phyloP scores from a whole-genome alignment of 2,329 filamentous ascomycete species.

The Mollisiaceae sp. region DNA sequence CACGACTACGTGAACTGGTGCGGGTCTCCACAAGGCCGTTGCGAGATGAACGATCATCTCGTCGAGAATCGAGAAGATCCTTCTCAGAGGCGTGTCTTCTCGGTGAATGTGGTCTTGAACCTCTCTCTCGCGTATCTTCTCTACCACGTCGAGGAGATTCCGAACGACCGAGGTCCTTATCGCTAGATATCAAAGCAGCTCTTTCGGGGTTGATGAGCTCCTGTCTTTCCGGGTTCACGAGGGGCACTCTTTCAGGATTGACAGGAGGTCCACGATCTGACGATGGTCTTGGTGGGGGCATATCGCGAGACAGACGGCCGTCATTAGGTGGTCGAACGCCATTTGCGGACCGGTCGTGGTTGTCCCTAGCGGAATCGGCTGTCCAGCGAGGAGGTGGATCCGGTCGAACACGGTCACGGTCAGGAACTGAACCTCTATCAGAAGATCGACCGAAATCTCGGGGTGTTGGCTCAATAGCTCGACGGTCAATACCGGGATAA shows the following conservation, averaged over 20 bases:
- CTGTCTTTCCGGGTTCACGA: slow-evolving; percentile 38
- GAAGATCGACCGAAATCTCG: slow-evolving; percentile 38
- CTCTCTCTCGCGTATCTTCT: slow-evolving; percentile 39
- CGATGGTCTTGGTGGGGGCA: slow-evolving; percentile 38
- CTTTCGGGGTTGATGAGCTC: slow-evolving; percentile 43
- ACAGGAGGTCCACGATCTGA: slow-evolving; percentile 34
- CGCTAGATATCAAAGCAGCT: slow-evolving; percentile 41
- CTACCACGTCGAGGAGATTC: slow-evolving; percentile 40
- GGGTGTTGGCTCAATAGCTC: slow-evolving; percentile 31
- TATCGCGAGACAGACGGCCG: slow-evolving; percentile 41
- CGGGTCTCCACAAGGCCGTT: slow-evolving; percentile 30
- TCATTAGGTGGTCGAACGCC: slow-evolving; percentile 34
- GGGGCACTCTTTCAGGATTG: slow-evolving; percentile 35
- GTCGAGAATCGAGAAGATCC: slow-evolving; percentile 42
- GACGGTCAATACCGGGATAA: slow-evolving; percentile 36
- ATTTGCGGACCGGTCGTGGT: slow-evolving; percentile 35
- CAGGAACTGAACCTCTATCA: slow-evolving; percentile 33
- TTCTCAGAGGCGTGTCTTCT: slow-evolving; percentile 49
- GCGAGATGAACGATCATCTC: slow-evolving; percentile 39
- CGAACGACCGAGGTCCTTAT: slow-evolving; percentile 35
- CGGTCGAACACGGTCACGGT: slow-evolving; percentile 38
- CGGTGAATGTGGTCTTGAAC: slow-evolving; percentile 54
- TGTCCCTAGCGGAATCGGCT: slow-evolving; percentile 37
- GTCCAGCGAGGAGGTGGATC: slow-evolving; percentile 41
- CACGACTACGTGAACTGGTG: slow-evolving; percentile 30